phyloP scores from a whole-genome alignment of 163 green algal species.

The Chlamydomonas reinhardtii region DNA sequence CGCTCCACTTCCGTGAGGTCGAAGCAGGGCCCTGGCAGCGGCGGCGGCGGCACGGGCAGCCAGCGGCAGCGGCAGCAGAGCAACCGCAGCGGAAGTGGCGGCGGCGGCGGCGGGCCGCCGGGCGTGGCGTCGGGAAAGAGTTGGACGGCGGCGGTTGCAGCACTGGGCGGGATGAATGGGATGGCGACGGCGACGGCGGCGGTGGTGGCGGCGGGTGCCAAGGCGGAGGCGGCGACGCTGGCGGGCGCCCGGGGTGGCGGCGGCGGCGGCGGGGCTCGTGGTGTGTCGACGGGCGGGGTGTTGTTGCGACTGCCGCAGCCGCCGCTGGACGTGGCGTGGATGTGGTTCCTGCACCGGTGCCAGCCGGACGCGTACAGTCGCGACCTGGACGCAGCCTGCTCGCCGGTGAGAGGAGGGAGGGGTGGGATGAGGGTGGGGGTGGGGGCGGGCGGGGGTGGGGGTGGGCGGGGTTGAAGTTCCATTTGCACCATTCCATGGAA shows the following conservation, averaged over 20 bases:
- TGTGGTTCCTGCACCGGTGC: conserved; percentile 38
- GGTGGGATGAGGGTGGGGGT: neutral
- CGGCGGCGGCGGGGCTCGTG: neutral
- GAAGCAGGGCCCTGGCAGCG: too few relatives aligned
- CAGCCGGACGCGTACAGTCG: neutral
- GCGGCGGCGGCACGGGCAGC: too few relatives aligned
- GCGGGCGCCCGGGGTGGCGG: neutral
- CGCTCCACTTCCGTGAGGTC: too few relatives aligned
- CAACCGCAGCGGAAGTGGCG: neutral
- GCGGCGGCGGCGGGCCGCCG: too few relatives aligned
- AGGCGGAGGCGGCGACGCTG: neutral
- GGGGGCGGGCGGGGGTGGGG: neutral
- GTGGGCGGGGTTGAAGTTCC: neutral
- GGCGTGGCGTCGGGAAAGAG: too few relatives aligned
- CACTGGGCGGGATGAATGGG: neutral
- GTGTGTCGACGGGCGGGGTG: neutral
- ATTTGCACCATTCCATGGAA: too few relatives aligned
- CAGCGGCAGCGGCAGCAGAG: too few relatives aligned
- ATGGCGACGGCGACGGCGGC: neutral
- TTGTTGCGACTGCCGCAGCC: conserved; percentile 25
- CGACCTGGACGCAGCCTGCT: neutral
- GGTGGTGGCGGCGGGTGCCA: neutral
- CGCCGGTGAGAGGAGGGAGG: neutral
- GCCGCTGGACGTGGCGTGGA: conserved; percentile 7
- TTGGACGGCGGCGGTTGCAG: too few relatives aligned